Evolutionary conservation across 345 rosid genomes (phyloP).

Genomic region (Draba incana): DNA sequence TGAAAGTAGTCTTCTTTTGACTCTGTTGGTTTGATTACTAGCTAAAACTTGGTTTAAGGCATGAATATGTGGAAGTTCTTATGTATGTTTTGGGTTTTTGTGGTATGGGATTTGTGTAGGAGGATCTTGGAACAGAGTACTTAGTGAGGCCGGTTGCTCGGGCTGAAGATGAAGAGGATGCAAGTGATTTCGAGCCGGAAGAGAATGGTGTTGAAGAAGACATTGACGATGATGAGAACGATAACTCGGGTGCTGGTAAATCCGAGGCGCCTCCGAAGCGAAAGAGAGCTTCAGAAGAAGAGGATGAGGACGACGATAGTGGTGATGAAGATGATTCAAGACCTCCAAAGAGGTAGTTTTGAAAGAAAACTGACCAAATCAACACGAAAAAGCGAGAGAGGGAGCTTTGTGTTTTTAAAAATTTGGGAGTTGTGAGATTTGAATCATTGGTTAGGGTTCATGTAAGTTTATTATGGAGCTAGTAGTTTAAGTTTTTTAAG

Average conservation of each 20-base stretch:
- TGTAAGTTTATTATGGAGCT: conserved; percentile 41
- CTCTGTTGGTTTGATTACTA: conserved; percentile 11
- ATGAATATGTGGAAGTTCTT: neutral
- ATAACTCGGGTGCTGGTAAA: conserved; percentile 54
- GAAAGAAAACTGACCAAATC: conserved; percentile 5
- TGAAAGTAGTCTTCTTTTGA: too few relatives aligned
- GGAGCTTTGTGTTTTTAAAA: conserved; percentile 8
- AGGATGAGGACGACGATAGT: conserved; percentile 52
- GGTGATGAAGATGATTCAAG: conserved; percentile 82
- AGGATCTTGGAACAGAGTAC: conserved; percentile 82
- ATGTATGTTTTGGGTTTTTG: conserved; percentile 8
- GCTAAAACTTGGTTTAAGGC: neutral
- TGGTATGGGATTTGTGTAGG: conserved; percentile 40
- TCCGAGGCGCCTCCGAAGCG: conserved; percentile 71
- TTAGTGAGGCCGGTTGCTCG: conserved; percentile 76
- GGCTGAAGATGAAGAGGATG: conserved; percentile 91
- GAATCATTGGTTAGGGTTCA: conserved; percentile 42
- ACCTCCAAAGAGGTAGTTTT: conserved; percentile 81
- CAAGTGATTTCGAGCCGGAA: conserved; percentile 83
- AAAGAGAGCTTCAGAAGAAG: conserved; percentile 63
- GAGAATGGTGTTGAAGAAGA: conserved; percentile 79
- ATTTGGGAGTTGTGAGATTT: conserved; percentile 35
- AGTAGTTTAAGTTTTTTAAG: conserved; percentile 31
- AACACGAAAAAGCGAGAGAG: conserved; percentile 1
- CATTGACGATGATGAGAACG: conserved; percentile 56